These are phyloP conservation scores for Lactarius hengduanensis DNA, from an alignment of 768 basidiomycete genomes.

Conservation along the genomic window DNA sequence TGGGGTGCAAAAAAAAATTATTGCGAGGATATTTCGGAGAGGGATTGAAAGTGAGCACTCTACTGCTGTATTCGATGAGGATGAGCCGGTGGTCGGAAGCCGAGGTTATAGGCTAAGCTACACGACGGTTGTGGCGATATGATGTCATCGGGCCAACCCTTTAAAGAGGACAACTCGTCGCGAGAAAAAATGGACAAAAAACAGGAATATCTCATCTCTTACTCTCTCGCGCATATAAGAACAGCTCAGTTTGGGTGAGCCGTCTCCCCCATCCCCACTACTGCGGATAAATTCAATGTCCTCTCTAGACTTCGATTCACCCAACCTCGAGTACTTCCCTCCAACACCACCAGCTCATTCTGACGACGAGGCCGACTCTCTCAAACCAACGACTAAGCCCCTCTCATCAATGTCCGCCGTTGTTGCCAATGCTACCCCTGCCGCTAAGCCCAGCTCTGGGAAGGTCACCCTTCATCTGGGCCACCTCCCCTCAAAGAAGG, in stretches of 20 bases:
- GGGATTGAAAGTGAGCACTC: not conserved
- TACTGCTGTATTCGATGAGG: slow-evolving; percentile 8
- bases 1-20: slow-evolving; percentile 3
- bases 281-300: slow-evolving; percentile 18
- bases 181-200: slow-evolving; percentile 9
- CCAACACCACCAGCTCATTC: slow-evolving; percentile 36
- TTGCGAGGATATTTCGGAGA: slow-evolving; percentile 1
- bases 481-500: slow-evolving; percentile 69
- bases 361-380: slow-evolving; percentile 27
- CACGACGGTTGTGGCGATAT: not conserved
- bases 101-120: not conserved
- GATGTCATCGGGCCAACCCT: slow-evolving; percentile 20
- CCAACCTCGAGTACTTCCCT: slow-evolving; percentile 37
- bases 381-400: slow-evolving; percentile 14
- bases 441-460: slow-evolving; percentile 29
- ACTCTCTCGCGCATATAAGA: slow-evolving; percentile 11
- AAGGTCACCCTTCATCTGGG: slow-evolving; percentile 71
- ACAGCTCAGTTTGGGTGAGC: slow-evolving; percentile 4
- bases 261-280: slow-evolving; percentile 6
- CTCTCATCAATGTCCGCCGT: slow-evolving; percentile 21
- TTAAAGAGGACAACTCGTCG: slow-evolving; percentile 19
- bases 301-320: slow-evolving; percentile 26
- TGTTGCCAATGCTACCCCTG: slow-evolving; percentile 26
- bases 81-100: slow-evolving; percentile 8
- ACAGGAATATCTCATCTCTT: not conserved